Conservation (phyloP, 345 rosid genomes). For the Atalantia buxifolia region DNA sequence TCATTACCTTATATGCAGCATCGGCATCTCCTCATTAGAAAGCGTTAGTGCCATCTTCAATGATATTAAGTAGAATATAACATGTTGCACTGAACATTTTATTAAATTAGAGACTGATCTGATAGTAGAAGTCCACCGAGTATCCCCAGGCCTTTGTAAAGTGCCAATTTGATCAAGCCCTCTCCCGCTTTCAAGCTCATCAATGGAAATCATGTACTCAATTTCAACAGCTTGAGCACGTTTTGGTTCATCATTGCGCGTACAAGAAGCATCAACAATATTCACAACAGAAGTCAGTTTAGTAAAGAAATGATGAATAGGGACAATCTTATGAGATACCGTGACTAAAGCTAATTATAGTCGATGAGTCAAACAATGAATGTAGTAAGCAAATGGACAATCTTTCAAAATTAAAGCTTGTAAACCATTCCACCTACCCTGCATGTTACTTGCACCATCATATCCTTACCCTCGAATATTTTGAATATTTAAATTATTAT, state of each 20-base stretch:
- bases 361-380: conserved; percentile 1
- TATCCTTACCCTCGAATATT: conserved; percentile 7
- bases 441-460: conserved; percentile 11
- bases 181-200: not conserved
- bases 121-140: not conserved
- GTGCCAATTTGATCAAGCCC: not conserved
- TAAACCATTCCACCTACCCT: not conserved
- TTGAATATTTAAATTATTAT: not conserved
- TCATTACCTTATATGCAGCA: not conserved
- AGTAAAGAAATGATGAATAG: not conserved
- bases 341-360: conserved; percentile 5
- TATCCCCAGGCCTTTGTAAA: not conserved
- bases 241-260: not conserved
- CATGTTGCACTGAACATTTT: not conserved
- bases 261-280: not conserved
- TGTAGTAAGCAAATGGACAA: not conserved
- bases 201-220: not conserved
- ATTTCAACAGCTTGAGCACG: not conserved
- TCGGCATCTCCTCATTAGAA: not conserved
- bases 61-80: not conserved
- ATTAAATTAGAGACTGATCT: not conserved
- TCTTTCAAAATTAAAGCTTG: not conserved
- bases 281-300: not conserved
- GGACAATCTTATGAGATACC: not conserved
- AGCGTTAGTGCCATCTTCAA: not conserved